A percentile compares a stretch with the other conserved stretches of the same genome.
phyloP scores from a whole-genome alignment of 2,329 filamentous ascomycete genomes.

The Apiospora aurea region DNA sequence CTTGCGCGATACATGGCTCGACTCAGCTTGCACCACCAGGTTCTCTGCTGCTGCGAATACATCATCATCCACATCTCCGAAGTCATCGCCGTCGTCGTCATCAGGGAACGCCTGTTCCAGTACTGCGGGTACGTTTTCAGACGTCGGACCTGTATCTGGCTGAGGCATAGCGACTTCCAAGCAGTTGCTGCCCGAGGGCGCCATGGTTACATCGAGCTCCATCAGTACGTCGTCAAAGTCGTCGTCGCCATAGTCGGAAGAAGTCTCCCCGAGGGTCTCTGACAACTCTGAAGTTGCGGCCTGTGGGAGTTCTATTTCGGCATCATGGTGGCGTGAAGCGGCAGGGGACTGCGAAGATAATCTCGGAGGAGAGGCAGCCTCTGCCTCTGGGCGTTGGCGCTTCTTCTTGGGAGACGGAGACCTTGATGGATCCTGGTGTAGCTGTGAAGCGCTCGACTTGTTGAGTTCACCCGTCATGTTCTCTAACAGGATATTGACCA shows the following conservation, averaged over 20 bases:
- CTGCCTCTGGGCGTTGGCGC: conserved; percentile 27
- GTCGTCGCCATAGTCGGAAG: conserved; percentile 62
- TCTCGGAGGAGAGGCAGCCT: conserved; percentile 34
- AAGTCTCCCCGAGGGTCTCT: conserved; percentile 17
- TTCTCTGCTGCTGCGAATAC: conserved; percentile 57
- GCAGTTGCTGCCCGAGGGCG: conserved; percentile 26
- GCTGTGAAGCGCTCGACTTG: conserved; percentile 46
- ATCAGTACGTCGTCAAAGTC: conserved; percentile 66
- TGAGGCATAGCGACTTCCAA: conserved; percentile 26
- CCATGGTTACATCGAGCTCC: conserved; percentile 55
- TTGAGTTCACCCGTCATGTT: conserved; percentile 65
- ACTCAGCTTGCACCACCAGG: conserved; percentile 46
- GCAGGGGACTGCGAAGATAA: conserved; percentile 30
- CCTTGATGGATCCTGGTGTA: conserved; percentile 40
- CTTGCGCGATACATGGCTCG: conserved; percentile 33
- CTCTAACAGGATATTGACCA: conserved; percentile 70
- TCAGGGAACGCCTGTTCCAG: conserved; percentile 30
- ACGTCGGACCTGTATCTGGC: conserved; percentile 31
- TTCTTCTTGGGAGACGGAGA: conserved; percentile 56
- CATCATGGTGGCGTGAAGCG: conserved; percentile 25
- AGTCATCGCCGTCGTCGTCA: conserved; percentile 57
- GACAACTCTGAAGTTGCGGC: neutral
- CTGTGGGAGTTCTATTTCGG: neutral
- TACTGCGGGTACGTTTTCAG: conserved; percentile 26
- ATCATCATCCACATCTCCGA: conserved; percentile 72